Base-by-base conservation (phyloP, 345 rosid genomes). In the Boechera divaricarpa region DNA sequence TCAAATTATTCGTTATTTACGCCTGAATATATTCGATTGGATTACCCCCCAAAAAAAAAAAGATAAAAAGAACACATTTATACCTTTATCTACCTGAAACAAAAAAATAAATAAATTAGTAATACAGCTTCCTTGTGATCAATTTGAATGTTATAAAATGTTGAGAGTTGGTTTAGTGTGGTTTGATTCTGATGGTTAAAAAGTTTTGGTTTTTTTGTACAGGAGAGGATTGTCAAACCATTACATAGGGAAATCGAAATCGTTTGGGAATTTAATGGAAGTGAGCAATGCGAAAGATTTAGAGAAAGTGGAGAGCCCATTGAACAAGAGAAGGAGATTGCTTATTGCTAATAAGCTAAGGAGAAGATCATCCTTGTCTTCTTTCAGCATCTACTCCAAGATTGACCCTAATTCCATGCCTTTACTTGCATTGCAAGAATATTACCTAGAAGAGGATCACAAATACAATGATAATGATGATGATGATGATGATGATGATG, bases 151-250 rank as follows among this genome's bases (percentile, higher is more conserved):
- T 36, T 53, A 18, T 7, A 15, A 57, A 55, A 31, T 70, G 35
- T 5, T 26, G 10, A 9, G 63, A 44, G 8, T 52, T 56, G 47
- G 31, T 35, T 36, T 33, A 2, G 31, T 67, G 18, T 45, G 47
- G 67, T 36, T 52, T n/a, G 7, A 6, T 45, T 21, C 47, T 68
- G 28, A 60, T 76, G 70, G 29, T 62, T 53, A 47, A 21, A 16
- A 16, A 12, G 12, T 16, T 24, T 63, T 3, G 5, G 36, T 18
- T 15, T 11, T 44, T 18, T 10, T 12, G 9, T 59, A 45, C 81
- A 93, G 98, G 79, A 80, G 90, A 72, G 97, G 98, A 21, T 74
- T 93, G 61, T 93, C 98, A 49, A 89, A 82, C 72, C 91, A 93
- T 74, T 91, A 82, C 67, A 16, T 83, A 0, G 98, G 98, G 41